Evolutionary conservation across 1,139 yeast species (phyloP).

Genomic region (Petasospora rhodanensis): DNA sequence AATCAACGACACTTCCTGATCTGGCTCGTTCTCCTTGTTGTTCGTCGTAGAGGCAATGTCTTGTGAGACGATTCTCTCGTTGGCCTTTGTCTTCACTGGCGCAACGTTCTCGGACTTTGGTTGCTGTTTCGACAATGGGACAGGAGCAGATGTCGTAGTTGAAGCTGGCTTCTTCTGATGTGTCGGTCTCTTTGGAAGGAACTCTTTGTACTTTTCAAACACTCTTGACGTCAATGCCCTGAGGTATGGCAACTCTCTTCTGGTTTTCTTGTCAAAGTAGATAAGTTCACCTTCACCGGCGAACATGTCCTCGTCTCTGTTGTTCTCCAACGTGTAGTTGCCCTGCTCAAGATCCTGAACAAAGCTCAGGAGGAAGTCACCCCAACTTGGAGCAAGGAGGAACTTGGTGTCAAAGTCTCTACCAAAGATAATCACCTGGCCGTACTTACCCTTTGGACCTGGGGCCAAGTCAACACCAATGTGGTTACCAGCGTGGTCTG

Average conservation of each 20-base stretch:
- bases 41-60: conserved; percentile 1
- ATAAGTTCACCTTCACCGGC: conserved; percentile 73
- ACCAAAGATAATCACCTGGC: conserved; percentile 85
- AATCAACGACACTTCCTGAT: conserved; percentile 33
- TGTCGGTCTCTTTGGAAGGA: conserved; percentile 16
- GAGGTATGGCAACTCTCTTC: conserved; percentile 55
- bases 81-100: conserved; percentile 2
- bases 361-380: conserved; percentile 71
- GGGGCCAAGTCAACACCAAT: conserved; percentile 89
- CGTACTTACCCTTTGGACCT: conserved; percentile 67
- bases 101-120: conserved; percentile 2
- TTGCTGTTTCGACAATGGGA: no score
- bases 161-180: conserved; percentile 7
- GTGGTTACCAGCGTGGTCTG: conserved; percentile 87
- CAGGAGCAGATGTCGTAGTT: no score
- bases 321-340: conserved; percentile 52
- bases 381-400: conserved; percentile 77
- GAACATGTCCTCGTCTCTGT: conserved; percentile 53
- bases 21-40: conserved; percentile 6
- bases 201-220: conserved; percentile 24
- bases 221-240: conserved; percentile 53
- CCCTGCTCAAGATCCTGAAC: conserved; percentile 84
- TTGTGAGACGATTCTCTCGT: background rate
- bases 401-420: conserved; percentile 84
- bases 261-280: conserved; percentile 48